A percentile compares a stretch with the other conserved stretches of the same genome.
These are phyloP conservation scores for Xenoacremonium recifei DNA, from an alignment of 2,329 filamentous ascomycete genomes.

Conservation along the genomic window DNA sequence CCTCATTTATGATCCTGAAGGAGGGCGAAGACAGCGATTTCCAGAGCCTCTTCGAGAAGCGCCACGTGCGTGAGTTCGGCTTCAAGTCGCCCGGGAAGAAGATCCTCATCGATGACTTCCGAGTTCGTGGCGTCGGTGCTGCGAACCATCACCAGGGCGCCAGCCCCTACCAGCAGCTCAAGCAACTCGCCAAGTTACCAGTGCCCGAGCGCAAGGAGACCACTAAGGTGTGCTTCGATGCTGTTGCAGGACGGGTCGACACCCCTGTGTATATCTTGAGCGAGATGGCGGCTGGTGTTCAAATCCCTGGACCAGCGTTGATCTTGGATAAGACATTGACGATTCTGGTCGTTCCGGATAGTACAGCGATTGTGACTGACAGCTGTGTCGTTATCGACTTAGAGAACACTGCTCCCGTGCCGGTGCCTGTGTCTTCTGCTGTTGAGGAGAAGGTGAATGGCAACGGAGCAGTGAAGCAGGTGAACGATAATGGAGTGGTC, in stretches of 20 bases:
- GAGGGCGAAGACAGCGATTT: constrained; percentile 47
- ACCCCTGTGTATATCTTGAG: constrained; percentile 25
- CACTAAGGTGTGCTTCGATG: constrained; percentile 13
- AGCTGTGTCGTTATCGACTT: constrained; percentile 36
- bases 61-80: constrained; percentile 73
- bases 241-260: constrained; percentile 18
- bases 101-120: constrained; percentile 43
- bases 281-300: constrained; percentile 11
- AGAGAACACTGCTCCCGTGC: constrained; percentile 5
- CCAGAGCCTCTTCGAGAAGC: constrained; percentile 64
- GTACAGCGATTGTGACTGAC: constrained; percentile 32
- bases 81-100: constrained; percentile 47
- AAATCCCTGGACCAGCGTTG: constrained; percentile 38
- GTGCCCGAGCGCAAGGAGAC: constrained; percentile 7
- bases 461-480: constrained; percentile 1
- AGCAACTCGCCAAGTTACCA: constrained; percentile 5
- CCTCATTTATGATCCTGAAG: constrained; percentile 35
- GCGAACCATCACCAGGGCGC: constrained; percentile 11
- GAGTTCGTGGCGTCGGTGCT: constrained; percentile 36
- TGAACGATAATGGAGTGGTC: too few species aligned
- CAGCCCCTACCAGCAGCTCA: constrained; percentile 21
- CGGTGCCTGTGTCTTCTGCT: background rate
- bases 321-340: constrained; percentile 71
- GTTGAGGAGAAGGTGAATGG: background rate
- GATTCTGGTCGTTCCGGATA: constrained; percentile 60